Evolutionary conservation across 768 basidiomycete species (phyloP).

Genomic region (Suillus subluteus): DNA sequence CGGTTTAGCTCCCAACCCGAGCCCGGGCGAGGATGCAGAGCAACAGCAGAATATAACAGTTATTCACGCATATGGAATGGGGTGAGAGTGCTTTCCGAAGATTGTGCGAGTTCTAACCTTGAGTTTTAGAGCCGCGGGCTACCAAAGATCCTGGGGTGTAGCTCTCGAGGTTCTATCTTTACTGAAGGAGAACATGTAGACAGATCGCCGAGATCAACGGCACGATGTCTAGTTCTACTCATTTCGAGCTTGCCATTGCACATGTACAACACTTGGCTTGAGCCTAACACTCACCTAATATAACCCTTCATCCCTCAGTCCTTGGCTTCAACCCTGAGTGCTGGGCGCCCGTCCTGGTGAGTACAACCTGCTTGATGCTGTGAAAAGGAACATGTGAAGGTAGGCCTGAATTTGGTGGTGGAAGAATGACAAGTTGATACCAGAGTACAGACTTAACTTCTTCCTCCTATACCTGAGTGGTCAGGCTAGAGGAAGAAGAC

Average conservation of each 20-base stretch:
- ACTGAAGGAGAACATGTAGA: slow-evolving; percentile 19
- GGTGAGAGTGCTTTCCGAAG: slow-evolving; percentile 34
- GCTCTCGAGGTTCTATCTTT: slow-evolving; percentile 41
- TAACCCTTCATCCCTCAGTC: background rate
- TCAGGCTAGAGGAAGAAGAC: no score
- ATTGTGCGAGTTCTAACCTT: slow-evolving; percentile 18
- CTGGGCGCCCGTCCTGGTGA: no score
- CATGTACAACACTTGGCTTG: background rate
- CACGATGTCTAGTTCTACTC: no score
- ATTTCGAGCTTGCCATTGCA: background rate
- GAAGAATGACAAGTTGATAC: slow-evolving; percentile 28
- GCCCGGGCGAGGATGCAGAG: slow-evolving; percentile 17
- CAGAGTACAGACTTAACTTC: no score
- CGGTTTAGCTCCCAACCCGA: slow-evolving; percentile 1
- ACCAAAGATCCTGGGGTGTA: slow-evolving; percentile 48
- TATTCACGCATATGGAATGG: slow-evolving; percentile 66
- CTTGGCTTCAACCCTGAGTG: background rate
- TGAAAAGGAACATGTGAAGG: slow-evolving; percentile 42
- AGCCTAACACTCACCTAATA: background rate
- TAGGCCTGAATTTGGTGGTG: slow-evolving; percentile 59
- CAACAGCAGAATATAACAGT: slow-evolving; percentile 35
- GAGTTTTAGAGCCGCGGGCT: slow-evolving; percentile 38
- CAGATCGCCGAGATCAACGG: background rate
- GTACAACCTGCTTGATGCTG: no score
- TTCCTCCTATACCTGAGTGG: no score